Evolutionary conservation across 352 stramenopile species (phyloP).

Genomic region (Nothophytophthora sp.): DNA sequence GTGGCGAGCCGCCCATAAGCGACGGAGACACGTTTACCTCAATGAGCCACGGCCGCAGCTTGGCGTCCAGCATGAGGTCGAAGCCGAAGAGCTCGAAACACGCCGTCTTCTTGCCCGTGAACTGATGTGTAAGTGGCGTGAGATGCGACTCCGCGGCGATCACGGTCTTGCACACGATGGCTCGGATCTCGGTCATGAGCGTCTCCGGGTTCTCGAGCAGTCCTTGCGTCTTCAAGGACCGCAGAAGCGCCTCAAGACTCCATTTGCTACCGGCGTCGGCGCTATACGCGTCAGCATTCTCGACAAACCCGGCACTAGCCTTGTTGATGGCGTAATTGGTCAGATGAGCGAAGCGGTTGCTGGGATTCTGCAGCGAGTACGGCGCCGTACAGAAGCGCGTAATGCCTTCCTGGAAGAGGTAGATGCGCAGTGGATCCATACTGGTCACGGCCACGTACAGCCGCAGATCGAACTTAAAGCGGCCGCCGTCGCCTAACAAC

Average conservation of each 20-base stretch:
- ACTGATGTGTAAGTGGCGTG: slow-evolving; percentile 59
- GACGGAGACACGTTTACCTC: slow-evolving; percentile 81
- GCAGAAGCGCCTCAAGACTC: slow-evolving; percentile 59
- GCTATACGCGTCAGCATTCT: slow-evolving; percentile 43
- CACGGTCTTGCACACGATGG: slow-evolving; percentile 69
- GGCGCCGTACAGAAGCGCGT: slow-evolving; percentile 80
- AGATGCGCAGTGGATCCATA: slow-evolving; percentile 84
- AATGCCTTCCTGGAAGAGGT: slow-evolving; percentile 87
- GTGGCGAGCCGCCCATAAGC: slow-evolving; percentile 74
- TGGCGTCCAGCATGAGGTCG: slow-evolving; percentile 70
- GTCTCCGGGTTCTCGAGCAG: slow-evolving; percentile 34
- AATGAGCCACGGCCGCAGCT: slow-evolving; percentile 64
- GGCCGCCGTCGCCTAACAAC: slow-evolving; percentile 54
- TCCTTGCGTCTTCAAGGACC: slow-evolving; percentile 30
- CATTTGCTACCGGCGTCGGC: slow-evolving; percentile 68
- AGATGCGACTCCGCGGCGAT: slow-evolving; percentile 70
- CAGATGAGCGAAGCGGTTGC: slow-evolving; percentile 67
- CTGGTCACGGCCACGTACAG: slow-evolving; percentile 91
- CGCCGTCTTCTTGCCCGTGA: slow-evolving; percentile 40
- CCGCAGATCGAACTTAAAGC: slow-evolving; percentile 90
- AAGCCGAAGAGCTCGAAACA: slow-evolving; percentile 84
- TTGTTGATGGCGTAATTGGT: slow-evolving; percentile 88
- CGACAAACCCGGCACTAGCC: slow-evolving; percentile 54
- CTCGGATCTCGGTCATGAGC: slow-evolving; percentile 44
- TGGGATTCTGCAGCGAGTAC: slow-evolving; percentile 68